A percentile compares a stretch with the other conserved stretches of the same genome.
phyloP scores from a whole-genome alignment of 345 rosid genomes.

The Eutrema heterophyllum region DNA sequence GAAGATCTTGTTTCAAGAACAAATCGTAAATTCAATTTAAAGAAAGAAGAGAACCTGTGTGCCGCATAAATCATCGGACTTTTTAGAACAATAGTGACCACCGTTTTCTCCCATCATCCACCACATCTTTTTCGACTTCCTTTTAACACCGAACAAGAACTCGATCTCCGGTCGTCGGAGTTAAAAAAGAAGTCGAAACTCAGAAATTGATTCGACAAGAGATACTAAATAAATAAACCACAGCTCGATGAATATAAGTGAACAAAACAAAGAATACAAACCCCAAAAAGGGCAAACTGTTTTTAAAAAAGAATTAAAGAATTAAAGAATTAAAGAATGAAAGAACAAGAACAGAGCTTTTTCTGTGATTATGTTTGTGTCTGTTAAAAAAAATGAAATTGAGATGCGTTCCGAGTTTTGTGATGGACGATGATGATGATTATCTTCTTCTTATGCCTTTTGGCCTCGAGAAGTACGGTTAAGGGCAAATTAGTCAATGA shows the following conservation, averaged over 20 bases:
- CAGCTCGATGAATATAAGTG: background rate
- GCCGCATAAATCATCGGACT: conserved; percentile 79
- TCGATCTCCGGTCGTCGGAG: conserved; percentile 8
- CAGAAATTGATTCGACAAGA: background rate
- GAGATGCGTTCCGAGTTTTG: background rate
- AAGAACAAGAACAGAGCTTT: conserved; percentile 20
- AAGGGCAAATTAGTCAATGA: conserved; percentile 16
- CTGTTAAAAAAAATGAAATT: background rate
- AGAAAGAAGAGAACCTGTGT: conserved; percentile 64
- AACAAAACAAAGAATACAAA: no score
- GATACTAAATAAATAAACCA: background rate
- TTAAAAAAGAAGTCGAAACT: background rate
- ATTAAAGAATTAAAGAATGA: conserved; percentile 18
- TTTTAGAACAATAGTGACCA: conserved; percentile 90
- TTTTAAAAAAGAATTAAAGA: no score
- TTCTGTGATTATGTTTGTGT: background rate
- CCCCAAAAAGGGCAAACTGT: background rate
- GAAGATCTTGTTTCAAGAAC: conserved; percentile 4
- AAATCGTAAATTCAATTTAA: background rate
- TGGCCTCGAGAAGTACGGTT: background rate
- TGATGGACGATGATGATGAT: background rate
- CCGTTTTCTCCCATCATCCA: conserved; percentile 97
- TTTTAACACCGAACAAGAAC: background rate
- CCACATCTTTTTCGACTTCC: conserved; percentile 58
- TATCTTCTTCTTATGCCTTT: background rate